These are phyloP conservation scores for Penicillium flavigenum DNA, from an alignment of 495 filamentous ascomycete species.

Conservation along the genomic window DNA sequence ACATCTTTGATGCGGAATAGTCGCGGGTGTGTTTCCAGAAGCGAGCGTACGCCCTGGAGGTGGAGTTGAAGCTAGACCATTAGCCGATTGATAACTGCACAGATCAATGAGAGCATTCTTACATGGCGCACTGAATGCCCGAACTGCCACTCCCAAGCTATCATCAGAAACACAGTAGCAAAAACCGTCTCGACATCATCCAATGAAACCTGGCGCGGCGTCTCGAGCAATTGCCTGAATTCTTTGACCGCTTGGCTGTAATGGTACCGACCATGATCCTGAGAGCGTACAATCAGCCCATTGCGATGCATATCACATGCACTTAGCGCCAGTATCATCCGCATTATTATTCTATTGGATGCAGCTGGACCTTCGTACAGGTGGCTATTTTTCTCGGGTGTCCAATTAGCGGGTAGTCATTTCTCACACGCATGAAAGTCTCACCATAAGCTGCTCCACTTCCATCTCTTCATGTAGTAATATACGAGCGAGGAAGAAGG, in stretches of 20 bases:
- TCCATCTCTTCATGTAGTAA: constrained; percentile 47
- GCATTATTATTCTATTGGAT: constrained; percentile 45
- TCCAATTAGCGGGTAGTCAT: background rate
- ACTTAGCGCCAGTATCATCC: constrained; percentile 43
- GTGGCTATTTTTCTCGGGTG: constrained; percentile 9
- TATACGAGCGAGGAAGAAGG: constrained; percentile 43
- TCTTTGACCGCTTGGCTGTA: constrained; percentile 45
- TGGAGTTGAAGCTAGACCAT: constrained; percentile 35
- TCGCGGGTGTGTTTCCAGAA: constrained; percentile 41
- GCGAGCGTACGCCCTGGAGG: constrained; percentile 41
- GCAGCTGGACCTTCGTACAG: constrained; percentile 41
- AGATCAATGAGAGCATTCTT: background rate
- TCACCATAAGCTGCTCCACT: constrained; percentile 43
- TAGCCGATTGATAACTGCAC: background rate
- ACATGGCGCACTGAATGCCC: constrained; percentile 40
- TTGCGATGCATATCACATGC: constrained; percentile 46
- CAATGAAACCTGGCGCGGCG: constrained; percentile 30
- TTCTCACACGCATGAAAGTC: background rate
- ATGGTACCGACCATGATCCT: constrained; percentile 42
- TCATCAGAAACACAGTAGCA: constrained; percentile 45
- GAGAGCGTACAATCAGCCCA: constrained; percentile 30
- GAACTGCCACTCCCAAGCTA: constrained; percentile 46
- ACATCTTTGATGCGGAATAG: constrained; percentile 39
- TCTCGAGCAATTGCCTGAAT: constrained; percentile 42
- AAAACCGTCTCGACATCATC: constrained; percentile 41